phyloP scores from a whole-genome alignment of 2,329 filamentous ascomycete species.

The Coniochaeta prunicola region DNA sequence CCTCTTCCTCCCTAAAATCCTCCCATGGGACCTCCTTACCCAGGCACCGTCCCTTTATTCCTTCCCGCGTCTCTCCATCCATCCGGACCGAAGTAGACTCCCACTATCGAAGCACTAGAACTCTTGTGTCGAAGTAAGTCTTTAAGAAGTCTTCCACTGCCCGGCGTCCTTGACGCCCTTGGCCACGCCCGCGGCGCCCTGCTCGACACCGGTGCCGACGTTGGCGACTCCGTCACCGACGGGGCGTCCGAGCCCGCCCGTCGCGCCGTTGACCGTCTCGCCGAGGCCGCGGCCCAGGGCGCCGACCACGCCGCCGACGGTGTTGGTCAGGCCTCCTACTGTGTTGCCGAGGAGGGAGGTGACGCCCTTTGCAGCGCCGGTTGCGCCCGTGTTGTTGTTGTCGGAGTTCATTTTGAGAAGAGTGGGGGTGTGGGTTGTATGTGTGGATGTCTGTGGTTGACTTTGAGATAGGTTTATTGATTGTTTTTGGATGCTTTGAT shows the following conservation, averaged over 20 bases:
- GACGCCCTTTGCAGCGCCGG: conserved; percentile 18
- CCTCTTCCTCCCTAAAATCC: neutral
- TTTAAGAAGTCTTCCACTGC: conserved; percentile 37
- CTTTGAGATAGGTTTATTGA: no score
- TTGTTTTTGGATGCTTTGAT: neutral
- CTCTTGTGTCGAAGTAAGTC: neutral
- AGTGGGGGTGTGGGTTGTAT: neutral
- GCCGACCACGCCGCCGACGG: conserved; percentile 25
- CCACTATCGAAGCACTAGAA: no score
- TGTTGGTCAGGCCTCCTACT: conserved; percentile 21
- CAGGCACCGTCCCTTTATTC: no score
- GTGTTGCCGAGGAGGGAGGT: conserved; percentile 24
- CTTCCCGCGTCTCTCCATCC: no score
- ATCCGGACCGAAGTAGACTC: no score
- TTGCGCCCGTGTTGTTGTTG: conserved; percentile 12
- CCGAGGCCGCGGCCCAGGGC: conserved; percentile 50
- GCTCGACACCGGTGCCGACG: conserved; percentile 45
- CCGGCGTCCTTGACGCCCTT: conserved; percentile 52
- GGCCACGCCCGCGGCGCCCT: conserved; percentile 37
- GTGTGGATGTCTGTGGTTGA: neutral
- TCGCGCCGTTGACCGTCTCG: conserved; percentile 45
- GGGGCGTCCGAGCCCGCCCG: conserved; percentile 45
- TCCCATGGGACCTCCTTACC: no score
- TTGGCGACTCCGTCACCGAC: conserved; percentile 48
- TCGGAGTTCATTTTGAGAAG: neutral